A percentile compares a stretch with the other conserved stretches of the same genome.
phyloP scores from a whole-genome alignment of 2,329 filamentous ascomycete species.

The Paecilomyces fulvus region DNA sequence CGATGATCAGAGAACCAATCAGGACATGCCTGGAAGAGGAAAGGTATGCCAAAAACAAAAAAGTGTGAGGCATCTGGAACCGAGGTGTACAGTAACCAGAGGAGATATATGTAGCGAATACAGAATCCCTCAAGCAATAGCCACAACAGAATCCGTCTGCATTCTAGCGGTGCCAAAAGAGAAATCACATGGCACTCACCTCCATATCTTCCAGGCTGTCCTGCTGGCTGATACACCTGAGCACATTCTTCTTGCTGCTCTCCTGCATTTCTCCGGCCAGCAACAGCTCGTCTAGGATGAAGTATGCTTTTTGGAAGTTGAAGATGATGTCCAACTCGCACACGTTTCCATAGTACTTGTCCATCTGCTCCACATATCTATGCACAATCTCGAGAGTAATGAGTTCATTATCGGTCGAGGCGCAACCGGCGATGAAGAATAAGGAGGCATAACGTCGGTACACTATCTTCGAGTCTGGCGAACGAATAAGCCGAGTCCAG shows the following conservation, averaged over 20 bases:
- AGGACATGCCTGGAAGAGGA: not conserved
- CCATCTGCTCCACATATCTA: constrained; percentile 99
- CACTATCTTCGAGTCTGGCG: constrained; percentile 88
- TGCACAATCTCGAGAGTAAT: constrained; percentile 98
- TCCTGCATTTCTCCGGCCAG: constrained; percentile 96
- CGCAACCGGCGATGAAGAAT: constrained; percentile 97
- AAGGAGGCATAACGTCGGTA: constrained; percentile 97
- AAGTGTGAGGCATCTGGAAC: not conserved
- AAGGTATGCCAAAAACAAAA: not conserved
- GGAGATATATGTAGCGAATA: not conserved
- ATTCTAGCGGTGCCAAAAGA: not conserved
- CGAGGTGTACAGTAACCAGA: not conserved
- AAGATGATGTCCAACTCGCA: constrained; percentile 99
- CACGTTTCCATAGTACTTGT: constrained; percentile 99
- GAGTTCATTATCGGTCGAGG: constrained; percentile 95
- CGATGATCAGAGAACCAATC: not conserved
- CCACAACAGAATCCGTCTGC: not conserved
- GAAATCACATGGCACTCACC: constrained; percentile 54
- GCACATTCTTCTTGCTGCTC: constrained; percentile 98
- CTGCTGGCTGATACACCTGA: constrained; percentile 92
- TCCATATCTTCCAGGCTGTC: constrained; percentile 98
- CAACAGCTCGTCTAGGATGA: constrained; percentile 93
- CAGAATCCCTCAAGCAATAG: not conserved
- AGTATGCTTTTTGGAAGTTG: constrained; percentile 99
- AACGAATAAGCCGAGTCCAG: constrained; percentile 7